Evolutionary conservation across 345 rosid species (phyloP).

Genomic region (Theobroma cacao): DNA sequence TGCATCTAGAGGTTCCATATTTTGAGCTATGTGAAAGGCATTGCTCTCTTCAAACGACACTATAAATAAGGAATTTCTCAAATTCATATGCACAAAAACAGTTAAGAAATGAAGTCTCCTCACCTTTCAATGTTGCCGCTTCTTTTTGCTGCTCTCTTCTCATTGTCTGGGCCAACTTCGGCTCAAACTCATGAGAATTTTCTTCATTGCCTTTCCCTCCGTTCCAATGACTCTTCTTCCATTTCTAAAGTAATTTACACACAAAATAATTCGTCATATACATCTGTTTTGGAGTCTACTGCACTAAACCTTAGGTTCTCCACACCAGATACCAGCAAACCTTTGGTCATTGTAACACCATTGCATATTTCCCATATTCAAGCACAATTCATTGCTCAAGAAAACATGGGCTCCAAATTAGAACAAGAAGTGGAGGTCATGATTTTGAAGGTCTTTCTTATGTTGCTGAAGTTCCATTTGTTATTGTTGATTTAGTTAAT

Average conservation of each 20-base stretch:
- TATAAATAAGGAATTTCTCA: background rate
- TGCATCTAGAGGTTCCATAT: background rate
- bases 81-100: background rate
- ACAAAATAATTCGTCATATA: background rate
- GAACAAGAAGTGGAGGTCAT: constrained; percentile 2
- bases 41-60: background rate
- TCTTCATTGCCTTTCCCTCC: background rate
- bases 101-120: background rate
- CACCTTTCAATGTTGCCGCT: background rate
- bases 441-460: constrained; percentile 7
- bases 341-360: background rate
- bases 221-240: background rate
- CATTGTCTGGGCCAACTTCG: background rate
- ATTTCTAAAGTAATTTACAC: background rate
- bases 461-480: background rate
- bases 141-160: background rate
- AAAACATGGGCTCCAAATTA: background rate
- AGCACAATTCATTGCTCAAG: background rate
- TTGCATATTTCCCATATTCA: background rate
- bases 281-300: background rate
- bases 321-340: background rate
- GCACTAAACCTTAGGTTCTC: background rate
- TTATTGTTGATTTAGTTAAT: background rate
- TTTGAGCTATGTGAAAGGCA: background rate
- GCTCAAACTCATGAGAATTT: background rate